phyloP scores from a whole-genome alignment of 768 basidiomycete species.

The Boletus vinaceobasis region DNA sequence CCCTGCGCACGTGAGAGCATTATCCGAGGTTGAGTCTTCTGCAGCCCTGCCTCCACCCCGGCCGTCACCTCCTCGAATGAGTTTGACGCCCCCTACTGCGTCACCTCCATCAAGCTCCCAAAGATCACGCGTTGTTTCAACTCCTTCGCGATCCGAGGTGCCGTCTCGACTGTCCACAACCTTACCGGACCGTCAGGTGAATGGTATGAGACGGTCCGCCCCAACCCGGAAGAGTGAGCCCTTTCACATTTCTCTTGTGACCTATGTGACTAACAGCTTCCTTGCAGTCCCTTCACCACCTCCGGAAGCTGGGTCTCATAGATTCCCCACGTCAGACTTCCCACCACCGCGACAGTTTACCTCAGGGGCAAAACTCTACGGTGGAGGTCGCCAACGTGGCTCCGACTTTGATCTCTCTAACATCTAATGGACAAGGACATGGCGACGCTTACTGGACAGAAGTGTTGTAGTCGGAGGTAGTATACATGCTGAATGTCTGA shows the following conservation, averaged over 20 bases:
- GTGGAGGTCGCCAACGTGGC: slow-evolving; percentile 64
- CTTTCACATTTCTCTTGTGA: not conserved
- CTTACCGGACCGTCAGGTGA: slow-evolving; percentile 18
- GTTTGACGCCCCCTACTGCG: slow-evolving; percentile 15
- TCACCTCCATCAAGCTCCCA: slow-evolving; percentile 17
- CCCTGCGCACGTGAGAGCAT: slow-evolving; percentile 39
- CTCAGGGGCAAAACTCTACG: slow-evolving; percentile 50
- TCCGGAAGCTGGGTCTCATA: slow-evolving; percentile 63
- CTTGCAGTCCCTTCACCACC: slow-evolving; percentile 52
- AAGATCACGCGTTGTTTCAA: slow-evolving; percentile 25
- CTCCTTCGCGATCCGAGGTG: slow-evolving; percentile 20
- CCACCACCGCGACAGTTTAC: slow-evolving; percentile 71
- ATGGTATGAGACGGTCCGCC: slow-evolving; percentile 34
- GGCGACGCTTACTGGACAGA: not conserved
- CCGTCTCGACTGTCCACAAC: slow-evolving; percentile 11
- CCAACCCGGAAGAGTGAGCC: slow-evolving; percentile 49
- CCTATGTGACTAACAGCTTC: slow-evolving; percentile 11
- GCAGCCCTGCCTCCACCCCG: slow-evolving; percentile 31
- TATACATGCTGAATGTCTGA: not conserved
- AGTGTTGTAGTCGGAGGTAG: not conserved
- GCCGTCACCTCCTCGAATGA: slow-evolving; percentile 26
- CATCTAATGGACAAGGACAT: slow-evolving; percentile 22
- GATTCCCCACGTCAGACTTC: slow-evolving; percentile 74
- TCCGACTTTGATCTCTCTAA: slow-evolving; percentile 60
- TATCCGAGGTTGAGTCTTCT: slow-evolving; percentile 43